A percentile compares a stretch with the other conserved stretches of the same genome.
Evolutionary conservation across 1,284 basidiomycete genomes (phyloP).

Genomic region (Salmacisia buchloeana): DNA sequence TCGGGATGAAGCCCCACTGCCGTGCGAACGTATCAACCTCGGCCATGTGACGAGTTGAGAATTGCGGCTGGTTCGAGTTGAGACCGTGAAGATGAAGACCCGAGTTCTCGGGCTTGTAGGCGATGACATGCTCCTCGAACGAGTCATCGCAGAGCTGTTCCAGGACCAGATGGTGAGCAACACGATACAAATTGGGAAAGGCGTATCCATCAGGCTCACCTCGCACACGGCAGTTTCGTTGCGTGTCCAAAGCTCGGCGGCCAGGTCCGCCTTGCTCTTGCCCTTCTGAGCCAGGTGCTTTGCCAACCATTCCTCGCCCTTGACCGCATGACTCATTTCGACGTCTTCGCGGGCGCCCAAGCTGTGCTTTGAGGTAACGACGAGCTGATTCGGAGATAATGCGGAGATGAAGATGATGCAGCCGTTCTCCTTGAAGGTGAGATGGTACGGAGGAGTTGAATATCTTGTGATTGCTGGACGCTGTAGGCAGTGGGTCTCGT

Average conservation of each 20-base stretch:
- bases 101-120: conserved; percentile 72
- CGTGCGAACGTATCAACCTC: conserved; percentile 72
- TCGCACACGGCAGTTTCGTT: conserved; percentile 88
- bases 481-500: conserved; percentile 10
- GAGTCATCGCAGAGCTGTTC: conserved; percentile 85
- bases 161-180: background rate
- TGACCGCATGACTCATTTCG: conserved; percentile 62
- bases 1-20: conserved; percentile 87
- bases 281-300: conserved; percentile 65
- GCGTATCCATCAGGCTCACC: conserved; percentile 58
- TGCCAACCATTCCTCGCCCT: conserved; percentile 75
- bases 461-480: conserved; percentile 52
- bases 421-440: conserved; percentile 93
- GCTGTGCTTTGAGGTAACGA: conserved; percentile 84
- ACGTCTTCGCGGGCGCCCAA: conserved; percentile 38
- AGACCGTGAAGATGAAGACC: conserved; percentile 84
- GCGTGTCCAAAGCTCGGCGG: conserved; percentile 68
- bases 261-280: conserved; percentile 70
- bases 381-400: conserved; percentile 66
- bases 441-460: conserved; percentile 73
- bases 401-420: conserved; percentile 96
- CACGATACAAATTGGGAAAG: conserved; percentile 16
- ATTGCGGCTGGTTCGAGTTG: conserved; percentile 67
- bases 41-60: conserved; percentile 59
- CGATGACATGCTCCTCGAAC: conserved; percentile 95